Conservation (phyloP, 192 early-diverging fungal species). For the Coemansia sp. region DNA sequence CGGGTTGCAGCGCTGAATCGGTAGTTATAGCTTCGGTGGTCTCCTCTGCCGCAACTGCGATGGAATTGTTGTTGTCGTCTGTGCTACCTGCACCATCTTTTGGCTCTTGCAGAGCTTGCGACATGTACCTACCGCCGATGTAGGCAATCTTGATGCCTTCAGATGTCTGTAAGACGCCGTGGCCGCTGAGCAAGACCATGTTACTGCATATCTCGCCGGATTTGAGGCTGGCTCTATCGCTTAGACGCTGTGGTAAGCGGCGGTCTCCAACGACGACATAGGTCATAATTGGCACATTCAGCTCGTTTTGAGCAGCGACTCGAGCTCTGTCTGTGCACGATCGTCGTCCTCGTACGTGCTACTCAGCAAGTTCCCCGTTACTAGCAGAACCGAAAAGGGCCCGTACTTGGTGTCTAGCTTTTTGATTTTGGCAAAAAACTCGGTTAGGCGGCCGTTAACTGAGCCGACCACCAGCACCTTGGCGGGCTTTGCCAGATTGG, state of each 20-base stretch:
- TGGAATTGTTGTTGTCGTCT: background rate
- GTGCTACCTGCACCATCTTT: background rate
- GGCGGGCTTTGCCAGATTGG: background rate
- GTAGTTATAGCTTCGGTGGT: background rate
- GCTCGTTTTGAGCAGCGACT: constrained; percentile 57
- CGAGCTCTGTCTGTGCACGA: constrained; percentile 46
- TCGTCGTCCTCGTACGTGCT: constrained; percentile 15
- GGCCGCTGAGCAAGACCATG: constrained; percentile 65
- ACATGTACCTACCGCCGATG: constrained; percentile 30
- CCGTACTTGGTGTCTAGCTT: constrained; percentile 77
- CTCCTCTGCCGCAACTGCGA: background rate
- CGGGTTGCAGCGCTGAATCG: background rate
- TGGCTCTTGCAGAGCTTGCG: background rate
- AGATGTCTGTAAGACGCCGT: constrained; percentile 46
- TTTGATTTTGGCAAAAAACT: constrained; percentile 70
- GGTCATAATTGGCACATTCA: constrained; percentile 66
- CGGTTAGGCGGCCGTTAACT: constrained; percentile 65
- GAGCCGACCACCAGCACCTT: constrained; percentile 68
- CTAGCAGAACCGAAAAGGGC: constrained; percentile 80
- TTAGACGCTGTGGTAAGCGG: constrained; percentile 57
- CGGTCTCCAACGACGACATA: constrained; percentile 71
- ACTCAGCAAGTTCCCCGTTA: constrained; percentile 79
- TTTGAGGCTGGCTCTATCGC: constrained; percentile 50
- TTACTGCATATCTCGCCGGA: constrained; percentile 77
- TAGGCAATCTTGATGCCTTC: constrained; percentile 52